A percentile compares a stretch with the other conserved stretches of the same genome.
Evolutionary conservation across 345 rosid species (phyloP).

Genomic region (Eutrema japonicum): DNA sequence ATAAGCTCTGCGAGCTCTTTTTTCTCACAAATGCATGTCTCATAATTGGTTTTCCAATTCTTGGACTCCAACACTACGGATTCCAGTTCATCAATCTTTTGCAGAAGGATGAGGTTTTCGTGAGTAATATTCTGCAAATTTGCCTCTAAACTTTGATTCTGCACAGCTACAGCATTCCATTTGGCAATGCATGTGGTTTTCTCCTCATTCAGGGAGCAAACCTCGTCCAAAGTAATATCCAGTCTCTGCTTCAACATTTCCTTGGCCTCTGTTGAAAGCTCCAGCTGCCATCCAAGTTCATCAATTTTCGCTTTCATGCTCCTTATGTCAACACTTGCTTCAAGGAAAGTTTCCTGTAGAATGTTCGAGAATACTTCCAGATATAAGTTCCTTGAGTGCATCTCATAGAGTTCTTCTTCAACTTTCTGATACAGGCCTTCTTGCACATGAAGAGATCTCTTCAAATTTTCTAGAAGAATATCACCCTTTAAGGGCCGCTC

Average conservation of each 20-base stretch:
- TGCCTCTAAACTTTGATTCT: constrained; percentile 61
- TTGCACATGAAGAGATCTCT: constrained; percentile 79
- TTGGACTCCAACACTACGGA: constrained; percentile 55
- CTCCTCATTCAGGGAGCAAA: constrained; percentile 61
- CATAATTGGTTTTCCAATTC: constrained; percentile 61
- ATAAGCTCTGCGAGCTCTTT: constrained; percentile 61
- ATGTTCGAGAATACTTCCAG: constrained; percentile 81
- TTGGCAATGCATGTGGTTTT: constrained; percentile 60
- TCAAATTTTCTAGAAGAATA: constrained; percentile 69
- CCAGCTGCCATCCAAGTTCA: constrained; percentile 64
- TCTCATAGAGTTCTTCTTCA: constrained; percentile 78
- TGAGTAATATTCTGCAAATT: constrained; percentile 55
- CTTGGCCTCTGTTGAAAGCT: constrained; percentile 65
- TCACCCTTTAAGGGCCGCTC: constrained; percentile 68
- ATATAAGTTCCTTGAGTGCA: constrained; percentile 65
- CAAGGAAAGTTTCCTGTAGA: constrained; percentile 65
- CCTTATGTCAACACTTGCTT: constrained; percentile 57
- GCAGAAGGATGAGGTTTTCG: constrained; percentile 63
- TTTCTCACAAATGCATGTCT: constrained; percentile 62
- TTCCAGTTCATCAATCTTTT: constrained; percentile 79
- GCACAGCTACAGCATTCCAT: constrained; percentile 62
- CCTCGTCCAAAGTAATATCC: constrained; percentile 67
- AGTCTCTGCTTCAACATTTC: constrained; percentile 66
- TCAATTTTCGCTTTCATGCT: constrained; percentile 54
- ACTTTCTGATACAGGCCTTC: constrained; percentile 77